Base-by-base conservation (phyloP, 202 grass and related monocot species). In the Musa balbisiana region DNA sequence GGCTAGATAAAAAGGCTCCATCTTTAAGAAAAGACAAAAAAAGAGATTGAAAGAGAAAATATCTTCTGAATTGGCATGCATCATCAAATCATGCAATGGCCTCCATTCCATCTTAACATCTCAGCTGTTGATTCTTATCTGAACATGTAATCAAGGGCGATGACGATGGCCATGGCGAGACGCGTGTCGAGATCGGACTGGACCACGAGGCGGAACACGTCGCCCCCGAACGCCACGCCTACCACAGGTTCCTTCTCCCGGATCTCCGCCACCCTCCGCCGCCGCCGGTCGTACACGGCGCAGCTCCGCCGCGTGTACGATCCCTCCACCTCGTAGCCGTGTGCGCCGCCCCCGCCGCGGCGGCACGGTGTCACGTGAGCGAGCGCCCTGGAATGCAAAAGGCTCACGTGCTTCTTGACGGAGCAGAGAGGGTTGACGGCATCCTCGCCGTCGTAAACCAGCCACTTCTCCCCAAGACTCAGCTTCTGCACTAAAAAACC, bases 151-250 rank as follows among this genome's bases (percentile, higher is more conserved):
- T 98, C 94, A 58, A 98, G 85, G 62, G 80, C 82, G 76, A 94
- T 90, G 49, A 99, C 89, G 25, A 92, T 54, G 75, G 91, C 95
- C 95, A 95, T 95, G 71, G 85, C 89, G 33, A 92, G 86, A 52
- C 74, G 74, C 80, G 83, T 82, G 85, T 86, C 91, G 19, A 88
- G 51, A 20, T 79, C 87, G 10, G 91, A 74, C 79, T 85, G 80
- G 63, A 99, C 91, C 19, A 90, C 68, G n/a, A 99, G 85, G 49
- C 89, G 87, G 87, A 95, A 99, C 67, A 99, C 91, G 80, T 99
- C 91, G 5, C 56, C 73, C 64, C 95, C 91, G 23, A 97, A 82
- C 17, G 83, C 82, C 19, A 73, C 85, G 0, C 84, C 84, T 6
- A 70, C 53, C 16, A 64, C 67, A 8, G 75, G 43, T 60, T 88